Evolutionary conservation across 164 flowering plant species (phyloP).

Genomic region (Vitis cinerea): DNA sequence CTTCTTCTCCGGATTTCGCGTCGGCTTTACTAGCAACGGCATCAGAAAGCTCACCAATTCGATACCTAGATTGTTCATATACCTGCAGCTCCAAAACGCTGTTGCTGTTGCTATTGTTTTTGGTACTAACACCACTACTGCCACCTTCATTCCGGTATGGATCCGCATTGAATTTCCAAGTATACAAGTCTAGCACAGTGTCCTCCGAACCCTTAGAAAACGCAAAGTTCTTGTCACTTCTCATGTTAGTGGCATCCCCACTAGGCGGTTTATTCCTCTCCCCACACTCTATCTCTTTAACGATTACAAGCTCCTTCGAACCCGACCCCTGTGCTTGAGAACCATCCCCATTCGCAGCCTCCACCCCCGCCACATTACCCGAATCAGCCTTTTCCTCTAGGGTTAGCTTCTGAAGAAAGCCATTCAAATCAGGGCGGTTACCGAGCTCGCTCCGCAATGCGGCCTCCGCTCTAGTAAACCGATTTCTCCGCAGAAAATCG

Average conservation of each 20-base stretch:
- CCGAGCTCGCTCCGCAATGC: slow-evolving; percentile 78
- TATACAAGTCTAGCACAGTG: slow-evolving; percentile 47
- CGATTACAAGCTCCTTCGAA: slow-evolving; percentile 55
- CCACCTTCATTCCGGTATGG: slow-evolving; percentile 27
- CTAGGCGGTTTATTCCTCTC: slow-evolving; percentile 27
- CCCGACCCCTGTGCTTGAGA: slow-evolving; percentile 15
- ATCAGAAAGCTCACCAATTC: slow-evolving; percentile 20
- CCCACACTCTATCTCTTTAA: slow-evolving; percentile 76
- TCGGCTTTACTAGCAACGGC: slow-evolving; percentile 22
- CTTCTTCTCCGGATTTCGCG: slow-evolving; percentile 42
- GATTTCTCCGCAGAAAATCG: slow-evolving; percentile 65
- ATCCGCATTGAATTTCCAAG: slow-evolving; percentile 46
- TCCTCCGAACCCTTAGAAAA: slow-evolving; percentile 49
- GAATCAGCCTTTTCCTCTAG: slow-evolving; percentile 33
- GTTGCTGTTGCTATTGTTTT: background rate
- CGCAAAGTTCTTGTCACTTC: slow-evolving; percentile 39
- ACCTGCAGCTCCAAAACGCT: slow-evolving; percentile 33
- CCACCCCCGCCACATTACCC: slow-evolving; percentile 20
- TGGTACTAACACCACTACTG: background rate
- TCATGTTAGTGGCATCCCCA: slow-evolving; percentile 22
- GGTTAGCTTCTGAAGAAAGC: slow-evolving; percentile 40
- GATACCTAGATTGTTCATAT: slow-evolving; percentile 33
- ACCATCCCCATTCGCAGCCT: slow-evolving; percentile 21
- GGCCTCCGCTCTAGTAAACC: slow-evolving; percentile 75
- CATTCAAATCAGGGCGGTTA: slow-evolving; percentile 57